Base-by-base conservation (phyloP, 148 eudicot species). In the Nyssa sinensis region DNA sequence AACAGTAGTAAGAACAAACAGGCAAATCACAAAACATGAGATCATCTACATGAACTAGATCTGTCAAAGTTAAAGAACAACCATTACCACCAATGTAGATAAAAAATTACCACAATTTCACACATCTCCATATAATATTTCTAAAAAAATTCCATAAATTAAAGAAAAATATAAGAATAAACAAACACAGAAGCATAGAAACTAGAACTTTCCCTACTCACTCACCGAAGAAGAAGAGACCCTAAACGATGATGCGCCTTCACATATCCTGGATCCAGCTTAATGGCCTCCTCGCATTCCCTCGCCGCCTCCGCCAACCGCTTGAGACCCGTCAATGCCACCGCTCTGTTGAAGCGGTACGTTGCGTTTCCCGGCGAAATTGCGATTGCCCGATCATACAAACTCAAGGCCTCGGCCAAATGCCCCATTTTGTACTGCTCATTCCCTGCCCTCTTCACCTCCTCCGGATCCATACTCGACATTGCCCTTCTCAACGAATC, bases 231-330 rank as follows among this genome's bases (percentile, higher is more conserved):
- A 51, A 89, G 84, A 77, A 95, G 85, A 78, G 88, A 83, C 28
- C 90, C 99, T 75, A 95, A 82, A 37, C 97, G 88, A 17, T 79
- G 87, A 59, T 88, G 97, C 23, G 99, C 98, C 79, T 86, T 86
- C 24, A 72, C 80, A 79, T 90, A 93, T 2, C 74, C 70, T 6
- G 91, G 80, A 81, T 93, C 90, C 81, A 89, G 79, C 75, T 79
- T 85, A n/a, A 93, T 80, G 0, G 99, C 98, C 81, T 89, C 90
- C 65, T 90, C 94, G 76, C 84, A 95, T 80, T 95, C 98, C 67
- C 66, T 86, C 12, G 89, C 86, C 0, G 98, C 97, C 78, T 91
- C 94, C 2, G 60, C 66, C 53, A 89, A 41, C 41, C 89, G 80
- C 44, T 76, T 85, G 27, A 90, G 55, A 67, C 91, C 88, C 55